phyloP scores from a whole-genome alignment of 768 basidiomycete species.

The Calvatia gigantea region DNA sequence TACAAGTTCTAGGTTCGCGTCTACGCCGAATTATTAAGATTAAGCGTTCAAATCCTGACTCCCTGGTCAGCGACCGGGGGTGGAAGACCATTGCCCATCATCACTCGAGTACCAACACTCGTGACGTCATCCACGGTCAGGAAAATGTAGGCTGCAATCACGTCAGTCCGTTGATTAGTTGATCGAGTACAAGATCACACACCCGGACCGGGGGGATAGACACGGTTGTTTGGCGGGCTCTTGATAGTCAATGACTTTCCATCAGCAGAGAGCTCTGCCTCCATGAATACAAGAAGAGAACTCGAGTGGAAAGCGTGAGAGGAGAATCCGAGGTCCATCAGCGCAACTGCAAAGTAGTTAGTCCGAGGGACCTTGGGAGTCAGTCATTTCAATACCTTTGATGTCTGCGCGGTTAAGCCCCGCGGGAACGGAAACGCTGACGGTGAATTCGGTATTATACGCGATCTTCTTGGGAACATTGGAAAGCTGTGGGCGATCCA shows the following conservation, averaged over 20 bases:
- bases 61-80: conserved; percentile 36
- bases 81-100: conserved; percentile 35
- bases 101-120: conserved; percentile 32
- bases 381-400: conserved; percentile 22
- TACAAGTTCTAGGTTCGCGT: too few species aligned
- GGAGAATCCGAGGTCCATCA: conserved; percentile 41
- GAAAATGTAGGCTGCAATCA: neutral
- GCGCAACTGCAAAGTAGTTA: conserved; percentile 24
- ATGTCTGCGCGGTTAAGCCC: conserved; percentile 23
- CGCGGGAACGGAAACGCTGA: conserved; percentile 28
- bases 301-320: conserved; percentile 40
- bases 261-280: conserved; percentile 27
- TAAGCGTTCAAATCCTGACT: conserved; percentile 18
- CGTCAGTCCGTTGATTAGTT: neutral
- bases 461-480: conserved; percentile 33
- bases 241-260: conserved; percentile 29
- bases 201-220: conserved; percentile 42
- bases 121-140: conserved; percentile 18
- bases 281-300: conserved; percentile 33
- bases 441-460: conserved; percentile 33
- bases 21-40: too few species aligned
- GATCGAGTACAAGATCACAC: neutral
- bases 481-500: conserved; percentile 28
- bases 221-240: conserved; percentile 31
- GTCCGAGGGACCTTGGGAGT: neutral